Evolutionary conservation across 345 rosid species (phyloP).

Genomic region (Nasturtium officinale): DNA sequence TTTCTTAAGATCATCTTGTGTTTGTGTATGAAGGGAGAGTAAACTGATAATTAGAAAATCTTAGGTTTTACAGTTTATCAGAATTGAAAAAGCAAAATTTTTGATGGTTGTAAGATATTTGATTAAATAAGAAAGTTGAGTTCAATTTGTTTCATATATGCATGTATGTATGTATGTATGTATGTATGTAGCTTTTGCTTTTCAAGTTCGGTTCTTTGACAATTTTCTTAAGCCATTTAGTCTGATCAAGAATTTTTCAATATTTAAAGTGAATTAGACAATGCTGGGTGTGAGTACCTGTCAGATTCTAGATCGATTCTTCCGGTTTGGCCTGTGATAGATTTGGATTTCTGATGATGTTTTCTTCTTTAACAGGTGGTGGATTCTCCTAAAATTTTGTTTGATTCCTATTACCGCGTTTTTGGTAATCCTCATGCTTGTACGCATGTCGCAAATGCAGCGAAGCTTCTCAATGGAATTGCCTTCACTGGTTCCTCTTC

Average conservation of each 20-base stretch:
- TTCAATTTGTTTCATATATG: too few relatives aligned
- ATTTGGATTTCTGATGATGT: neutral
- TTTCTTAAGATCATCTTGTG: too few relatives aligned
- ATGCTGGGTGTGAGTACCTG: too few relatives aligned
- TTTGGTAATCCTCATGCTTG: neutral
- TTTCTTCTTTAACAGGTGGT: neutral
- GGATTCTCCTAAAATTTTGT: neutral
- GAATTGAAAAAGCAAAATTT: neutral
- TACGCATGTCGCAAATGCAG: conserved; percentile 35
- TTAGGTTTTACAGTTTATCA: too few relatives aligned
- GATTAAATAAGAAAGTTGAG: too few relatives aligned
- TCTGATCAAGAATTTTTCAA: neutral
- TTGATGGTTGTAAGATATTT: neutral
- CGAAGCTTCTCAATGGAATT: conserved; percentile 47
- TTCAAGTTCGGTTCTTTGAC: too few relatives aligned
- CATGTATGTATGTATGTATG: too few relatives aligned
- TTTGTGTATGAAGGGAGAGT: too few relatives aligned
- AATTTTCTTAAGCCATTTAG: neutral
- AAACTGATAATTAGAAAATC: too few relatives aligned
- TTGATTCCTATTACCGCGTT: neutral
- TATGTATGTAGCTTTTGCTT: too few relatives aligned
- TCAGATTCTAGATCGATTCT: too few relatives aligned
- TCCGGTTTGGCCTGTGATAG: too few relatives aligned
- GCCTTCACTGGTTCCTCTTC: conserved; percentile 52
- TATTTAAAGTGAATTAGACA: neutral